phyloP scores from a whole-genome alignment of 2,329 filamentous ascomycete species.

The Cercospora berteroae region DNA sequence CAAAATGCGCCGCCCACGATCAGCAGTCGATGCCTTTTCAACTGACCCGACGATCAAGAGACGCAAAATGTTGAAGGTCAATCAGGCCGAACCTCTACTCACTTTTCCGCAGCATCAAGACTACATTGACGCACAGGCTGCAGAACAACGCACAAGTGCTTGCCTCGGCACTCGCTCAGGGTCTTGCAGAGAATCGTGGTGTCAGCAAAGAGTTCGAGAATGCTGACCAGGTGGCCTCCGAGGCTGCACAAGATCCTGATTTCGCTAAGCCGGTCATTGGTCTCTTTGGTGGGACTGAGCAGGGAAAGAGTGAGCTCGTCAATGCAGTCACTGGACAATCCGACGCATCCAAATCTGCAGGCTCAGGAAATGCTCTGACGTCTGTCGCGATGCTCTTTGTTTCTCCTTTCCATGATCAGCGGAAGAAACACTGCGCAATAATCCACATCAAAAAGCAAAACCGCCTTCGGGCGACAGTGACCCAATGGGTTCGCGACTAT shows the following conservation, averaged over 20 bases:
- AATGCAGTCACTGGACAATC: not conserved
- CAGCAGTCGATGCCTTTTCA: not conserved
- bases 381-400: not conserved
- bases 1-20: not conserved
- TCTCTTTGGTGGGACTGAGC: not conserved
- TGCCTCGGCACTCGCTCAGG: not conserved
- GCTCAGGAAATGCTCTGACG: not conserved
- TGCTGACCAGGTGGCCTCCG: not conserved
- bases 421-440: not conserved
- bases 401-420: not conserved
- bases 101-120: not conserved
- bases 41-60: not conserved
- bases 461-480: not conserved
- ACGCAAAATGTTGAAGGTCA: not conserved
- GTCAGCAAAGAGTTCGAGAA: not conserved
- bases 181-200: not conserved
- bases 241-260: not conserved
- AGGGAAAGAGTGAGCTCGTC: not conserved
- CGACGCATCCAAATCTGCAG: not conserved
- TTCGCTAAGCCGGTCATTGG: not conserved
- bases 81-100: not conserved
- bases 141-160: not conserved
- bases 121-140: not conserved
- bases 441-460: not conserved
- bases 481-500: not conserved